phyloP scores from a whole-genome alignment of 1,139 yeast genomes.

The Blastobotrys persicus region DNA sequence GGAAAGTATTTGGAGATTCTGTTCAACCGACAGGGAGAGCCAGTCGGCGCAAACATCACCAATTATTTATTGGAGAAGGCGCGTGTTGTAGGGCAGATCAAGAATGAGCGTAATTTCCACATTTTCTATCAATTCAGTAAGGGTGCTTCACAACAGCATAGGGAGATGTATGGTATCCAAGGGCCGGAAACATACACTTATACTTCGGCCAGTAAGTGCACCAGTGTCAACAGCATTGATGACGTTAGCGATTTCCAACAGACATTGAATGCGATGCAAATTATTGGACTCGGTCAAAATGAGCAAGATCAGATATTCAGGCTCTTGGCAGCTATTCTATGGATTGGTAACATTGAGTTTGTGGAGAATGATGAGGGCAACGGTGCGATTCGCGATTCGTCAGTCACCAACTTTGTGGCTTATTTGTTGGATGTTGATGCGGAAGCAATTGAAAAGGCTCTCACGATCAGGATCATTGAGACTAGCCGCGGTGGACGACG shows the following conservation, averaged over 20 bases:
- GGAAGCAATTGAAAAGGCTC: constrained; percentile 59
- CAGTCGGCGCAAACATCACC: constrained; percentile 93
- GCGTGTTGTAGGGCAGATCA: constrained; percentile 90
- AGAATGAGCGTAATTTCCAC: constrained; percentile 92
- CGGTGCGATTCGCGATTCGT: constrained; percentile 73
- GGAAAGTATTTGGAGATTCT: constrained; percentile 94
- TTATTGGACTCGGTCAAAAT: constrained; percentile 73
- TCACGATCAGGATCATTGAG: constrained; percentile 81
- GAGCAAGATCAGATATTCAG: constrained; percentile 93
- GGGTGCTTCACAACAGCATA: constrained; percentile 80
- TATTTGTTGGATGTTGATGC: constrained; percentile 82
- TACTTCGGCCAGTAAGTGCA: constrained; percentile 84
- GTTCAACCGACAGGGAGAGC: constrained; percentile 79
- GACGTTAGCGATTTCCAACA: constrained; percentile 77
- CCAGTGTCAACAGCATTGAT: constrained; percentile 80
- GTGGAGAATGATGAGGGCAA: constrained; percentile 80
- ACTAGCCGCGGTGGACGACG: constrained; percentile 77
- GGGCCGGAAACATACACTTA: constrained; percentile 89
- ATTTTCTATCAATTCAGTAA: constrained; percentile 95
- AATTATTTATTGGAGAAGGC: constrained; percentile 92
- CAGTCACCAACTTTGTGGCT: constrained; percentile 92
- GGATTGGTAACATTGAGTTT: constrained; percentile 93
- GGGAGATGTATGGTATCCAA: constrained; percentile 84
- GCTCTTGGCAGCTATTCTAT: constrained; percentile 77
- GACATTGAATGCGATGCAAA: constrained; percentile 79